phyloP scores from a whole-genome alignment of 495 filamentous ascomycete species.

The Penicillium macrosclerotiorum region DNA sequence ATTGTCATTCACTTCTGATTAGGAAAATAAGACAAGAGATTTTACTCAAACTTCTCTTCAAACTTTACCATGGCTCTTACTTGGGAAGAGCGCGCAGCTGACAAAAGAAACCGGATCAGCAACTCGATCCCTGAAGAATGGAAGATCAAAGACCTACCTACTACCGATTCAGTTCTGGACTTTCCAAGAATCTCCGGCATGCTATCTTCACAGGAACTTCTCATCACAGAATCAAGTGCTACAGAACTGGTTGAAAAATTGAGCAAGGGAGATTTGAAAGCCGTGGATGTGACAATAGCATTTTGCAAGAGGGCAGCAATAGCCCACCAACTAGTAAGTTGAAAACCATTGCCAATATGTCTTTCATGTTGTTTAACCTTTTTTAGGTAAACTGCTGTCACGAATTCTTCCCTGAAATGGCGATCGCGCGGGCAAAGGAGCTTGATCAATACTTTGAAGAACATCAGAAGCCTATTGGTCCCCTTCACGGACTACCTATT shows the following conservation, averaged over 20 bases:
- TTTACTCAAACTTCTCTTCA: background rate
- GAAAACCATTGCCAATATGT: background rate
- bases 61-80: slow-evolving; percentile 1
- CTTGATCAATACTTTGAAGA: slow-evolving; percentile 51
- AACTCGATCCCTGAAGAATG: slow-evolving; percentile 10
- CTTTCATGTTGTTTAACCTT: background rate
- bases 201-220: slow-evolving; percentile 7
- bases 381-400: slow-evolving; percentile 46
- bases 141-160: slow-evolving; percentile 7
- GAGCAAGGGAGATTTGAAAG: slow-evolving; percentile 8
- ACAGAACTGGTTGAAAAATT: slow-evolving; percentile 6
- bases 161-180: slow-evolving; percentile 3
- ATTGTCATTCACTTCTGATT: background rate
- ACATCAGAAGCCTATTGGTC: slow-evolving; percentile 44
- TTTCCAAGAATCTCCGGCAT: slow-evolving; percentile 2
- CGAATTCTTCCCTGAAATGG: slow-evolving; percentile 55
- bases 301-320: slow-evolving; percentile 15
- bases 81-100: slow-evolving; percentile 10
- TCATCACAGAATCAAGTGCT: slow-evolving; percentile 8
- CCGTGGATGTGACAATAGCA: slow-evolving; percentile 34
- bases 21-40: background rate
- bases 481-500: slow-evolving; percentile 60
- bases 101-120: slow-evolving; percentile 10
- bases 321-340: slow-evolving; percentile 15
- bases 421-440: slow-evolving; percentile 51